Evolutionary conservation across 805 yeast genomes (phyloP).

Genomic region (Candida incommunis): DNA sequence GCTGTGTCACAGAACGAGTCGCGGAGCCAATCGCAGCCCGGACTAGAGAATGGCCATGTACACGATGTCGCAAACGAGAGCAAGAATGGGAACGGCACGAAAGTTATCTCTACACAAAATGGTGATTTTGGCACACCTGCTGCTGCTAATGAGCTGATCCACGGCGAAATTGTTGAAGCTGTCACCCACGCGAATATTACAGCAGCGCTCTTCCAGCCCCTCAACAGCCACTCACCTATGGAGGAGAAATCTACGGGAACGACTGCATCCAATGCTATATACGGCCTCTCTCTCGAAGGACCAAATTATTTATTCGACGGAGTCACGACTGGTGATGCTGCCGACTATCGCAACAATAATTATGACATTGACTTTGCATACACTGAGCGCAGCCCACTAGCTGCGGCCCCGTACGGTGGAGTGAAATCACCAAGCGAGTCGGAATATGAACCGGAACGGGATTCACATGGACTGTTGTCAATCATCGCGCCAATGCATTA

Average conservation of each 20-base stretch:
- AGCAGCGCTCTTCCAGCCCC: neutral
- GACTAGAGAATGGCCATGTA: too few relatives aligned
- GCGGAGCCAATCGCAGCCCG: too few relatives aligned
- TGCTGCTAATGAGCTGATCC: too few relatives aligned
- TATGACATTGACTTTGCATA: too few relatives aligned
- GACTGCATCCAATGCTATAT: too few relatives aligned
- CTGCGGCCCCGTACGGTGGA: neutral
- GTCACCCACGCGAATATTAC: neutral
- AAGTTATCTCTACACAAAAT: neutral
- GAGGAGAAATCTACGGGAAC: neutral
- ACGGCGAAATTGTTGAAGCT: too few relatives aligned
- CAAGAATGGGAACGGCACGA: neutral
- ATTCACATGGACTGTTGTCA: conserved; percentile 11
- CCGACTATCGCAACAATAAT: too few relatives aligned
- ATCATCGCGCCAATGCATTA: conserved; percentile 23
- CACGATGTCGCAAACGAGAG: neutral
- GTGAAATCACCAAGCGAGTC: neutral
- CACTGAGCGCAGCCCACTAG: neutral
- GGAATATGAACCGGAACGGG: neutral
- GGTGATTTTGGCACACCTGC: too few relatives aligned
- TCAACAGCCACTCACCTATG: neutral
- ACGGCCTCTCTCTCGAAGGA: too few relatives aligned
- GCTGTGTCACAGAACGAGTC: too few relatives aligned
- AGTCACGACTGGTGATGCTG: too few relatives aligned
- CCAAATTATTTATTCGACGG: too few relatives aligned